phyloP scores from a whole-genome alignment of 2,329 filamentous ascomycete genomes.

The Paraphoma sp. region DNA sequence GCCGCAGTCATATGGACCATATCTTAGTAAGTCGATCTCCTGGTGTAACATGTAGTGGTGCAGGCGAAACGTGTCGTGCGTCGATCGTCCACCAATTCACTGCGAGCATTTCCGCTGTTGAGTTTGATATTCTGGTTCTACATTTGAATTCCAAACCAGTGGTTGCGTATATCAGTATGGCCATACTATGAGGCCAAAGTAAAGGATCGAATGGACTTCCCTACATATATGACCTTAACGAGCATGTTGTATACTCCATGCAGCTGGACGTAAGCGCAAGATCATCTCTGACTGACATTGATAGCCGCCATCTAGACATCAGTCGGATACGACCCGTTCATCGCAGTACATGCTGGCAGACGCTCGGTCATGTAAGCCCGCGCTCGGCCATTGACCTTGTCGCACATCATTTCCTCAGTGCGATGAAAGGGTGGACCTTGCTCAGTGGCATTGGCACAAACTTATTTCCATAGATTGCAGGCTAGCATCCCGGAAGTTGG shows the following conservation, averaged over 20 bases:
- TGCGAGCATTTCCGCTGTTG: neutral
- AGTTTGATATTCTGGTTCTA: neutral
- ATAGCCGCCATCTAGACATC: neutral
- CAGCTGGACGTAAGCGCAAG: neutral
- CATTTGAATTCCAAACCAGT: neutral
- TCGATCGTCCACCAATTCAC: slow-evolving; percentile 1
- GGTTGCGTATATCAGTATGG: neutral
- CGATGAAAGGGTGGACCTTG: neutral
- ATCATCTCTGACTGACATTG: slow-evolving; percentile 1
- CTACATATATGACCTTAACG: slow-evolving; percentile 8
- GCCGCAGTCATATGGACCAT: slow-evolving; percentile 1
- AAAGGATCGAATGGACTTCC: neutral
- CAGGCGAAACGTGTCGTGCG: neutral
- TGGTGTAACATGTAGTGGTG: neutral
- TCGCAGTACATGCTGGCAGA: neutral
- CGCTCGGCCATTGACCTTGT: neutral
- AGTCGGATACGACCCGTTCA: neutral
- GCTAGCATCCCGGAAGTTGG: neutral
- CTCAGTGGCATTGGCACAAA: neutral
- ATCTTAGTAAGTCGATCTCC: neutral
- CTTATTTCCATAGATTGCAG: neutral
- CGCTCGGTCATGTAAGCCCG: neutral
- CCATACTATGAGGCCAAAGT: neutral
- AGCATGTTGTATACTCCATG: slow-evolving; percentile 3
- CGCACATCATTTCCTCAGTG: neutral